Base-by-base conservation (phyloP, 306 rosid species). In the Casuarina equisetifolia region DNA sequence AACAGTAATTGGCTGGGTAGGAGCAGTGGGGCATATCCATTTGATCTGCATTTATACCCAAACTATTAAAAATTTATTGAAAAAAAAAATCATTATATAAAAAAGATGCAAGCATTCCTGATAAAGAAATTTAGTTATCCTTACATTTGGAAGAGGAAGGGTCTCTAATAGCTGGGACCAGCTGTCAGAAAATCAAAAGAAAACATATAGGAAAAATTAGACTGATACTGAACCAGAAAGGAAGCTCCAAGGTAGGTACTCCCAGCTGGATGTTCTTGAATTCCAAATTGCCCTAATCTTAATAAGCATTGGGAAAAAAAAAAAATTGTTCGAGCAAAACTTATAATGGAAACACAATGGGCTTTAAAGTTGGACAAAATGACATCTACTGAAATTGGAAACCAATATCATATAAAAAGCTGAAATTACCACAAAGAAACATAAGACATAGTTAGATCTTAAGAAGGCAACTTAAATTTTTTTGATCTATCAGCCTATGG, bases 11-110 rank as follows among this genome's bases (percentile, higher is more conserved):
- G 99, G 97, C 82, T 74, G 97, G 83, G 97, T 91, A 36, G 99
- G 98, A 68, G 99, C 97, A 48, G 98, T 95, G n/a, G 99, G 99
- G 82, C 99, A 95, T 59, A 95, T 95, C 99, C 99, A 95, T 81
- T 95, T 95, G 80, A 95, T 92, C 98, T 95, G 96, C 84, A 78
- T 55, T 76, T 32, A 76, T 66, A 81, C 79, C 46, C 76, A 49
- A 78, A 64, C 5, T 36, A 44, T 38, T 9, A 44, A 48, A 39
- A 73, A 42, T 25, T 54, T 19, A 48, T 67, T 3, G 39, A 76
- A 69, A 61, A 49, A 49, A 59, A 40, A 81, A 53, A 61, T 58
- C 20, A 58, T 75, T 54, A 77, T 57, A 75, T 62, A 45, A 51
- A 66, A 57, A 63, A 72, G 55, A 38, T 64, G 19, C 72, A 48